A percentile compares a stretch with the other conserved stretches of the same genome.
phyloP scores from a whole-genome alignment of 305 asterid genomes.

The Lippia alba region DNA sequence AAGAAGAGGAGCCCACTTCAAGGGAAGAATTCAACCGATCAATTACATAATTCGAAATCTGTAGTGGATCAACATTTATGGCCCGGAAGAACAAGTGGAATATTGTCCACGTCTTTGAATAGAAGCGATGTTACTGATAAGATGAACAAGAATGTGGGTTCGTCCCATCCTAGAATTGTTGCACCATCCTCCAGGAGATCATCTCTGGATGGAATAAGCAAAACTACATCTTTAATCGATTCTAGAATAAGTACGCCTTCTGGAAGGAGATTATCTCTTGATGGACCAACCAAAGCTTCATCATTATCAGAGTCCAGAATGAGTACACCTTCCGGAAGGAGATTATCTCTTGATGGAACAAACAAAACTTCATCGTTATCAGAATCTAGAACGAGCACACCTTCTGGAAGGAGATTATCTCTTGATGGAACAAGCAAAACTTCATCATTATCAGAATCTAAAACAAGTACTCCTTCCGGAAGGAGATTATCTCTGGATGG shows the following conservation, averaged over 20 bases:
- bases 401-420: neutral
- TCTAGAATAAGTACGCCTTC: neutral
- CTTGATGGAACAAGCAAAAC: neutral
- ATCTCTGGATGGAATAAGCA: slow-evolving; percentile 60
- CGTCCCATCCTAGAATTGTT: slow-evolving; percentile 41
- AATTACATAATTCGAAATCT: slow-evolving; percentile 76
- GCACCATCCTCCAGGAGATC: slow-evolving; percentile 58
- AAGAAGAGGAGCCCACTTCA: slow-evolving; percentile 75
- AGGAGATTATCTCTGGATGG: neutral
- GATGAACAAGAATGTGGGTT: slow-evolving; percentile 38
- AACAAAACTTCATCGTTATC: neutral
- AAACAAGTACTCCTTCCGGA: neutral
- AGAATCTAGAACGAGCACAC: neutral
- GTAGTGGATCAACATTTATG: slow-evolving; percentile 76
- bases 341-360: neutral
- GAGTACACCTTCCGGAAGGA: neutral
- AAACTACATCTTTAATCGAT: too few species aligned
- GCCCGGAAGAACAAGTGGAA: slow-evolving; percentile 68
- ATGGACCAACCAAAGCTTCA: neutral
- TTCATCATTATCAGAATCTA: neutral
- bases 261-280: too few species aligned
- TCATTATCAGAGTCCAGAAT: neutral
- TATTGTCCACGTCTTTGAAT: slow-evolving; percentile 41
- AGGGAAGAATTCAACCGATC: slow-evolving; percentile 65
- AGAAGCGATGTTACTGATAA: slow-evolving; percentile 63